phyloP scores from a whole-genome alignment of 2,329 filamentous ascomycete genomes.

The Emergomyces africanus region DNA sequence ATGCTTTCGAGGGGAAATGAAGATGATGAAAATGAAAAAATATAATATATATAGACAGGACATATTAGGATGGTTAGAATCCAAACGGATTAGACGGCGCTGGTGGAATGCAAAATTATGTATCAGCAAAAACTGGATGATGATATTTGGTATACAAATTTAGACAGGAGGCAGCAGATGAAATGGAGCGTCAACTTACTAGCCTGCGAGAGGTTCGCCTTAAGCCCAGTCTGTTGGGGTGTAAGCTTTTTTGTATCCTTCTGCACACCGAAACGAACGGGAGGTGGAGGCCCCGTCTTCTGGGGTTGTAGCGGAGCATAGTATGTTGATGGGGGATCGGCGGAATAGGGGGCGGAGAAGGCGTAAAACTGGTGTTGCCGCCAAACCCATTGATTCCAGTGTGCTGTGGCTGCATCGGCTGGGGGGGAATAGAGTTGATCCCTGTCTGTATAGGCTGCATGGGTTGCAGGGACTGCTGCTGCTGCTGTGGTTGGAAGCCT shows the following conservation, averaged over 20 bases:
- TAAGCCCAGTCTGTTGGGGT: conserved; percentile 75
- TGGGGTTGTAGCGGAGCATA: conserved; percentile 58
- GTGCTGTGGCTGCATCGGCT: conserved; percentile 35
- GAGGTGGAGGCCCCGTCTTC: conserved; percentile 73
- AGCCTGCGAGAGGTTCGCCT: conserved; percentile 84
- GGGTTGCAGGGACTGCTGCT: conserved; percentile 18
- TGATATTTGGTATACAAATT: neutral
- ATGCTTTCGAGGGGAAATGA: neutral
- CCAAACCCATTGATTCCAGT: conserved; percentile 40
- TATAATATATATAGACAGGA: neutral
- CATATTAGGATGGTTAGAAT: conserved; percentile 34
- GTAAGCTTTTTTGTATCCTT: conserved; percentile 60
- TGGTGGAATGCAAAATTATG: conserved; percentile 20
- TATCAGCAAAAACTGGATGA: neutral
- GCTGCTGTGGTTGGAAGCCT: conserved; percentile 33
- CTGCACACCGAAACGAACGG: conserved; percentile 75
- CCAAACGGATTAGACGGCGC: conserved; percentile 60
- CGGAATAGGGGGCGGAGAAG: conserved; percentile 39
- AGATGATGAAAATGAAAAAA: neutral
- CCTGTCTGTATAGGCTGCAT: conserved; percentile 38
- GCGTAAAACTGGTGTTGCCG: conserved; percentile 35
- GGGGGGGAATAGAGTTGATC: conserved; percentile 26
- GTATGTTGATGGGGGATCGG: conserved; percentile 47
- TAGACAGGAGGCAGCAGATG: conserved; percentile 1
- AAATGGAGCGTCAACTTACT: conserved; percentile 55